Evolutionary conservation across 495 filamentous ascomycete genomes (phyloP).

Genomic region (Penicillium dipodomyicola): DNA sequence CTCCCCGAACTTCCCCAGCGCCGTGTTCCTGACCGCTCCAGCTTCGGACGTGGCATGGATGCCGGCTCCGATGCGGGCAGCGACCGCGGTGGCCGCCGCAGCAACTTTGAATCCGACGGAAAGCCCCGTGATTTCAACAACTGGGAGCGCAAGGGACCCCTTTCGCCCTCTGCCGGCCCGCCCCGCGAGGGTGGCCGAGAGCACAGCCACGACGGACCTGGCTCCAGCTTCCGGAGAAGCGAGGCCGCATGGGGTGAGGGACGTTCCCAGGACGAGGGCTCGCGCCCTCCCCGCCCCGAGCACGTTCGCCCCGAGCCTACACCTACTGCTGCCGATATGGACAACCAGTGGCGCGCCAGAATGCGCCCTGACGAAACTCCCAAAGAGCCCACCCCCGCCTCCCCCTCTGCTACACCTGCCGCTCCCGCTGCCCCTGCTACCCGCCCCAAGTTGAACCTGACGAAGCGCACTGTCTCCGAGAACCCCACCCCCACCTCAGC

Average conservation of each 20-base stretch:
- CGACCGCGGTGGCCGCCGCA: slow-evolving; percentile 51
- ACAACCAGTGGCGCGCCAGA: slow-evolving; percentile 79
- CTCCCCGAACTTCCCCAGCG: slow-evolving; percentile 66
- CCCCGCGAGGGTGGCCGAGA: slow-evolving; percentile 63
- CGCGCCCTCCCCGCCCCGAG: slow-evolving; percentile 76
- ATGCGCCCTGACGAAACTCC: slow-evolving; percentile 71
- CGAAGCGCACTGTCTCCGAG: slow-evolving; percentile 86
- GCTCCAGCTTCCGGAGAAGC: slow-evolving; percentile 56
- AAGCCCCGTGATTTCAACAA: slow-evolving; percentile 84
- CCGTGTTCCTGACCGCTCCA: slow-evolving; percentile 47
- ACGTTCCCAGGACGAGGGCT: slow-evolving; percentile 68
- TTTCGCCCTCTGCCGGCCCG: slow-evolving; percentile 63
- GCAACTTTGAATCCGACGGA: slow-evolving; percentile 67
- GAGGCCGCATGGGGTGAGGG: slow-evolving; percentile 89
- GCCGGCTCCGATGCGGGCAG: slow-evolving; percentile 51
- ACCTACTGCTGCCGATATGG: slow-evolving; percentile 80
- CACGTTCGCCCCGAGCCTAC: slow-evolving; percentile 64
- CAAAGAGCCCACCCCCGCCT: slow-evolving; percentile 64
- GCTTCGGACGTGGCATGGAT: slow-evolving; percentile 51
- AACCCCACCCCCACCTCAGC: slow-evolving; percentile 48
- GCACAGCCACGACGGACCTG: slow-evolving; percentile 59
- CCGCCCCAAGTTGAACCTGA: slow-evolving; percentile 76
- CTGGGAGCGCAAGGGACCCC: slow-evolving; percentile 94
- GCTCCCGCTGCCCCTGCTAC: slow-evolving; percentile 50
- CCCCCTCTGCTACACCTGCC: slow-evolving; percentile 42